Evolutionary conservation across 1,284 basidiomycete species (phyloP), one percentile per base, ranked within the genome.

Genomic region (Leccinum griseonigrum): DNA sequence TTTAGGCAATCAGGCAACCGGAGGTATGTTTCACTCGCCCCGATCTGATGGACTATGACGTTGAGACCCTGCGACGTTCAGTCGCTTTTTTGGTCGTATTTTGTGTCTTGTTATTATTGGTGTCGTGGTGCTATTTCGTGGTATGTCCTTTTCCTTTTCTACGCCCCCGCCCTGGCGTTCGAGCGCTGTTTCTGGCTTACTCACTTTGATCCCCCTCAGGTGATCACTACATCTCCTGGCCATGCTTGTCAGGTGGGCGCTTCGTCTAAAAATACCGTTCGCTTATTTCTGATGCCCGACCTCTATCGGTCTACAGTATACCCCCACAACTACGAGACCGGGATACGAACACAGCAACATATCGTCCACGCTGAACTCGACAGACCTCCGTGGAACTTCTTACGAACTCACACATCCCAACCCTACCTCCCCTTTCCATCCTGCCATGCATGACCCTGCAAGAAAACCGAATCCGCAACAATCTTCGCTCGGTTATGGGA

Each of bases 121-220:
- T 81, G 71, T 67, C 79, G 2, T 88, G 87, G 86, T 75, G 79
- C 14, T 89, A 88, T 70, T 56, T 78, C 32, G 79, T 78, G 77
- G 86, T 85, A 54, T 52, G 76, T 10, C 40, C 40, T 5, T 48
- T 34, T 7, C 18, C 3, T 48, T 54, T 51, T 31, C 54, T 26
- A 32, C 46, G 31, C 13, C 34, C 16, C 53, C 38, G 18, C 31
- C 26, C 58, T 32, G 31, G 56, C 46, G n/a, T 28, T 22, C 16
- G 26, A 50, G 31, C 34, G 43, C 16, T 46, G 40, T 18, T 46
- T 46, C 18, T 7, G 43, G 43, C 18, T 22, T 56, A 43, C 51
- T 48, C 18, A 28, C 10, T 18, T 29, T 36, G 3, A 31, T 48
- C 43, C 13, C 46, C 11, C 14, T 32, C 52, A 83, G 85, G 78